Base-by-base conservation (phyloP, 805 yeast species). In the Nakazawaea wyomingensis region DNA sequence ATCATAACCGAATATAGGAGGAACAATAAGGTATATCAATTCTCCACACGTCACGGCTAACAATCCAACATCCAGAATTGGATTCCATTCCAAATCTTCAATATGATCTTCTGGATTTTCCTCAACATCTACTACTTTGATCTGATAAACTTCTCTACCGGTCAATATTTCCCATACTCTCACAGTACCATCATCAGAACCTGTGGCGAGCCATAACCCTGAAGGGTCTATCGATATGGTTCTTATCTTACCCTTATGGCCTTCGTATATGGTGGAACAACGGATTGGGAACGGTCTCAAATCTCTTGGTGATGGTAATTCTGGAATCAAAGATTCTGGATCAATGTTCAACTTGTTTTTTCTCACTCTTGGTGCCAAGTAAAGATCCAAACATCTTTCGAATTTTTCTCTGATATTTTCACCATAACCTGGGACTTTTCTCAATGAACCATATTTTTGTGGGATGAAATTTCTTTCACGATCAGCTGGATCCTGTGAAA, bases 91-190 rank as follows among this genome's bases (percentile, higher is more conserved):
- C 28, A 91, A 64, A 34, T 78, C 66, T 55, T 87, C 95, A 47
- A 89, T 77, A 52, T 82, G 82, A 59, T 88, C 96, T 48, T 85
- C 93, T 13, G 66, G 57, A 45, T 71, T 68, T 43, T 78, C 80
- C 36, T 72, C 74, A 27, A 69, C 68, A 7, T 59, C 64, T 20
- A 61, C 55, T 27, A 77, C 72, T 6, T 48, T 50, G n/a, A 76
- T 68, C 48, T 78, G 76, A 72, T 78, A 86, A 40, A 91, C 86
- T 69, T 91, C 95, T 65, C 99, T 81, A 37, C 99, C 99, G 4
- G 97, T 87, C 47, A 89, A 67, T 16, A 89, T 82, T 67, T 93
- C 99, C 98, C 99, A 93, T n/a, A 93, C 74, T 53, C 96, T 76
- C 5, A 93, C 90, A 14, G 90, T 76, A 43, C 98, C 98, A 60